Base-by-base conservation (phyloP, 495 filamentous ascomycete species). In the Durotheca rogersii region DNA sequence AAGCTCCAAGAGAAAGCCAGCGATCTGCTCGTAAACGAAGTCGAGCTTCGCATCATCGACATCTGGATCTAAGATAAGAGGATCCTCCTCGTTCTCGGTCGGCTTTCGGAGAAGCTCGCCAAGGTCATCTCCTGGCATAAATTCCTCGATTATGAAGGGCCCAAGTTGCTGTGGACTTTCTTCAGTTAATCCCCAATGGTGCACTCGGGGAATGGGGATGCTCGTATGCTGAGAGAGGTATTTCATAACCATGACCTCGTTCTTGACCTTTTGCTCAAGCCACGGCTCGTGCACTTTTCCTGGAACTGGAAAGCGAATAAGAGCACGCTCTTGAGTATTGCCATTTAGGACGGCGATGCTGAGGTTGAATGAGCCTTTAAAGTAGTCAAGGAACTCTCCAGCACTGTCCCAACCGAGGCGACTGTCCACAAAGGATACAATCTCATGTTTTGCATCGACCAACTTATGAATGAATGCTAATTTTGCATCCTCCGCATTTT, bases 71-170 rank as follows among this genome's bases (percentile, higher is more conserved):
- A 67, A 57, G 54, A 69, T 53, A 30, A 67, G 50, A 35, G 64
- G 47, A 42, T 68, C 56, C 53, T 61, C 46, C 50, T 61, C 61
- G 34, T 45, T n/a, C 41, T 48, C 29, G 20, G 21, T 53, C n/a
- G 66, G 64, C 54, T 63, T 43, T 49, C 66, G 60, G 38, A 66
- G 61, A 41, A 71, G 34, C 33, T 52, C 64, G 30, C 58, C 60
- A 51, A 70, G 41, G 45, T 42, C 47, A 35, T 47, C 59, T 9
- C 74, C 70, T 11, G 73, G 42, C 49, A 75, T 62, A 21, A 66
- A 75, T 40, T 74, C 71, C 70, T 75, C 73, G 23, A 76, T 68
- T 21, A 75, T 73, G 37, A 74, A 74, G 15, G 68, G 72, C 16
- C 73, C 67, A 7, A 74, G 57, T 31, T 57, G 47, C 29, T 67